A percentile compares a stretch with the other conserved stretches of the same genome.
phyloP scores from a whole-genome alignment of 805 yeast species.

The Jamesozyma gamospora region DNA sequence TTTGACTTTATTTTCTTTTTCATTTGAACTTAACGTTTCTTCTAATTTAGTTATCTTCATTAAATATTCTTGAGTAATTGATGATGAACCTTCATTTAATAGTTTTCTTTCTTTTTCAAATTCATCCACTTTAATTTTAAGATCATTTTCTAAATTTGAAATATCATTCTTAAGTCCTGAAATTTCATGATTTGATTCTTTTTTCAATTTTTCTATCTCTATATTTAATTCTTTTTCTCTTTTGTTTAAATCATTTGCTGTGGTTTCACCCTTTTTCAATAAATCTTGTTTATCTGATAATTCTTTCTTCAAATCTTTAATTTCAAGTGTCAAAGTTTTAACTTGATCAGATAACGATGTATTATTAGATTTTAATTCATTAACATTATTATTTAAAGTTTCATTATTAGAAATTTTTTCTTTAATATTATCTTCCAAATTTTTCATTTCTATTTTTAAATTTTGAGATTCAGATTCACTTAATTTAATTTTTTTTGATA shows the following conservation, averaged over 20 bases:
- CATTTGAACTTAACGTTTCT: constrained; percentile 13
- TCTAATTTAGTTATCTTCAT: constrained; percentile 38
- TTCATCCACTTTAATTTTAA: constrained; percentile 33
- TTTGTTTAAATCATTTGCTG: background rate
- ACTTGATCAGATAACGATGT: background rate
- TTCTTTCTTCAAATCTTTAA: background rate
- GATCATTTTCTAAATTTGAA: constrained; percentile 23
- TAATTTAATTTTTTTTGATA: background rate
- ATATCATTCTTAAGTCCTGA: constrained; percentile 14
- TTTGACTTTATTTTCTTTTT: constrained; percentile 3
- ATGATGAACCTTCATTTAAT: constrained; percentile 40
- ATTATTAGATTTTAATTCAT: too few relatives aligned
- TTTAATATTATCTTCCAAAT: background rate
- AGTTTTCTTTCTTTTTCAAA: constrained; percentile 43
- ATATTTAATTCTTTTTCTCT: background rate
- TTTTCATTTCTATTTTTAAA: background rate
- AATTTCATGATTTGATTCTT: background rate
- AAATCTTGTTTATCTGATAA: background rate
- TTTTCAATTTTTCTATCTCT: background rate
- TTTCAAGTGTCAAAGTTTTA: background rate
- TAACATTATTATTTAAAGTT: too few relatives aligned
- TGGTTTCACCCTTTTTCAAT: background rate
- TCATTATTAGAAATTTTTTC: too few relatives aligned
- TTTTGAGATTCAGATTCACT: background rate
- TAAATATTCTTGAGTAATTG: constrained; percentile 39